Conservation (phyloP, 768 basidiomycete species). For the Suillus lakei region DNA sequence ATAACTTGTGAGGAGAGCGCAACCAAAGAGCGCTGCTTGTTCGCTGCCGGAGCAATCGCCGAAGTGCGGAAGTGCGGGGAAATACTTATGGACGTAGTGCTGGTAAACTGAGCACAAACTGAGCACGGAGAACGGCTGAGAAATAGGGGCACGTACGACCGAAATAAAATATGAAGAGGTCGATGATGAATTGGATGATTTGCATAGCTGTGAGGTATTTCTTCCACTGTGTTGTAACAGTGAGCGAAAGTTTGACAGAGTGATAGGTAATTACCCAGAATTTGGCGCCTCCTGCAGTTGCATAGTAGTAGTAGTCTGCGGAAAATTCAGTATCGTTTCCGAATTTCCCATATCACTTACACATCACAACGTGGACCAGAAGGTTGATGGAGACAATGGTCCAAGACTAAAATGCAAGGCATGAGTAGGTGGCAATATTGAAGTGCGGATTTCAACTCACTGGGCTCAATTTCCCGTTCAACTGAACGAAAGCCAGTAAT, state of each 20-base stretch:
- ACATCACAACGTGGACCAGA: slow-evolving; percentile 94
- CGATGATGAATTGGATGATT: slow-evolving; percentile 31
- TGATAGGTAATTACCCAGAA: slow-evolving; percentile 23
- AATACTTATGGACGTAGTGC: slow-evolving; percentile 31
- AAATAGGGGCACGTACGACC: slow-evolving; percentile 21
- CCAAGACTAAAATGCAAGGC: slow-evolving; percentile 70
- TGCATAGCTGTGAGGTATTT: slow-evolving; percentile 30
- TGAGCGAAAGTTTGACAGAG: background rate
- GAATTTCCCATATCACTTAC: slow-evolving; percentile 48
- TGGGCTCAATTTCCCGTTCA: slow-evolving; percentile 88
- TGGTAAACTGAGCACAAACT: slow-evolving; percentile 24
- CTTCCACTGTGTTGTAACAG: slow-evolving; percentile 27
- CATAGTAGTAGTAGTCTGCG: slow-evolving; percentile 96
- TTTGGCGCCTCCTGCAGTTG: slow-evolving; percentile 70
- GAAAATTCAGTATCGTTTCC: slow-evolving; percentile 7
- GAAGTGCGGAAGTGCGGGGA: slow-evolving; percentile 26
- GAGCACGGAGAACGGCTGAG: background rate
- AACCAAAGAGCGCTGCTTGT: slow-evolving; percentile 20
- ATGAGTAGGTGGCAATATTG: background rate
- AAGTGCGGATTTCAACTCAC: slow-evolving; percentile 49
- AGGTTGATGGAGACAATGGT: slow-evolving; percentile 88
- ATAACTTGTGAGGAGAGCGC: slow-evolving; percentile 24
- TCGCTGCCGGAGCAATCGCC: slow-evolving; percentile 31
- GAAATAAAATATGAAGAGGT: slow-evolving; percentile 24
- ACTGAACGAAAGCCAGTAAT: slow-evolving; percentile 88